Base-by-base conservation (phyloP, 1,284 basidiomycete species). In the Ustilago curta region DNA sequence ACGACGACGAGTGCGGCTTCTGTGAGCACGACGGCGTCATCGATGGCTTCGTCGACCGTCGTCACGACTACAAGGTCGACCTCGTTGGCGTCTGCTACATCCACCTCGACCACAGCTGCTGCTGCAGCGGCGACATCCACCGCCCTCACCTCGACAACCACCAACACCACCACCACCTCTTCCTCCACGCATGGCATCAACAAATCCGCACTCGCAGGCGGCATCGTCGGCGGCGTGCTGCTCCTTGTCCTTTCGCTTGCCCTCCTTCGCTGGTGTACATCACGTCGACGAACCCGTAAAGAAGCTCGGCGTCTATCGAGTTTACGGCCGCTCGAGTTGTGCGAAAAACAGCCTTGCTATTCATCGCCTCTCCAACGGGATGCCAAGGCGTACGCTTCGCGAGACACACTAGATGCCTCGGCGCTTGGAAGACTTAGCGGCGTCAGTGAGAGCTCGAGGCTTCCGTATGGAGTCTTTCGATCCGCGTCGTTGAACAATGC, bases 181-280 rank as follows among this genome's bases (percentile, higher is more conserved):
- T 29, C 50, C 4, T 16, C 40, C 7, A 8, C 5, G 3, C 35
- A 49, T 21, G 25, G 29, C 19, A n/a, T 62, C 45, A 69, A 59
- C 54, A 63, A 62, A 21, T 51, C 56, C 2, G 60, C 60, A 0
- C 62, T 63, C 11, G 60, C 60, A 9, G 66, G 59, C 23, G 60
- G 29, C 5, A 42, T 69, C n/a, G 21, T 69, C 11, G 66, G 60
- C 12, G 45, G 48, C 3, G 7, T 63, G 9, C 18, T 55, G 7
- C 25, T 59, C 3, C 59, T 69, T 1, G 44, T 59, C 3, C 25
- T 59, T 27, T 21, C 25, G 2, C 21, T 62, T 16, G 50, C 45
- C 9, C 44, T 62, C 18, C 27, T 59, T 18, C 59, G 59, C 3
- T 68, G 59, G 59, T 69, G 59, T 27, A 39, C 55, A 4, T 69